Conservation (phyloP, 768 basidiomycete genomes). For the Ramaria sp. region DNA sequence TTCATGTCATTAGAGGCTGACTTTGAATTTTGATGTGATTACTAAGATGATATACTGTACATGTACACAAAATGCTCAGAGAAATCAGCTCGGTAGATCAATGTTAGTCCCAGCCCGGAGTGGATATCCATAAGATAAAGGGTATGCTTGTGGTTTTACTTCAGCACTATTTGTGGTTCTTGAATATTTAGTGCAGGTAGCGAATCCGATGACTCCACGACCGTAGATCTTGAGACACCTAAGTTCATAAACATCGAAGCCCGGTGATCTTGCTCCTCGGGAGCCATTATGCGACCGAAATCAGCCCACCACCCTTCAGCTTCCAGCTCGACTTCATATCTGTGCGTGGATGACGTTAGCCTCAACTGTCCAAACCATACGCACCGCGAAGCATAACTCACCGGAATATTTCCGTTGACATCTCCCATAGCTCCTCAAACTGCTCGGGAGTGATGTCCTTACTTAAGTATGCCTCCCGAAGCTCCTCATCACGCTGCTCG, state of each 20-base stretch:
- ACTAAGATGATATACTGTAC: too few relatives aligned
- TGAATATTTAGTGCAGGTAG: too few relatives aligned
- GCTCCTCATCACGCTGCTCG: constrained; percentile 31
- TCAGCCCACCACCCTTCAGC: constrained; percentile 5
- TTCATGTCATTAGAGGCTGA: too few relatives aligned
- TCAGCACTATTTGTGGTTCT: too few relatives aligned
- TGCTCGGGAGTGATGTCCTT: constrained; percentile 34
- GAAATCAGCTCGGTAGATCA: too few relatives aligned
- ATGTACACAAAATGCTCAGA: not conserved
- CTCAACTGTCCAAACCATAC: not conserved
- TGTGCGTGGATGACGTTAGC: not conserved
- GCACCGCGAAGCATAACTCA: constrained; percentile 19
- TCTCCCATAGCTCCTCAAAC: constrained; percentile 42
- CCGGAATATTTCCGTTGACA: constrained; percentile 35
- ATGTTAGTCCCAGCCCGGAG: not conserved
- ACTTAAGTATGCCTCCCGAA: constrained; percentile 23
- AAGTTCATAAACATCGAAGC: not conserved
- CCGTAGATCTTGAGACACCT: not conserved
- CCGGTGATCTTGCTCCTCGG: not conserved
- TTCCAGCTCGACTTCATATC: constrained; percentile 7
- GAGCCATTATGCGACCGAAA: constrained; percentile 2
- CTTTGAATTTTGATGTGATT: too few relatives aligned
- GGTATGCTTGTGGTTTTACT: not conserved
- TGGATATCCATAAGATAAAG: not conserved
- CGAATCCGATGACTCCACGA: not conserved